Base-by-base conservation (phyloP, 257 asterid species). In the Nyctanthes arbortristis region DNA sequence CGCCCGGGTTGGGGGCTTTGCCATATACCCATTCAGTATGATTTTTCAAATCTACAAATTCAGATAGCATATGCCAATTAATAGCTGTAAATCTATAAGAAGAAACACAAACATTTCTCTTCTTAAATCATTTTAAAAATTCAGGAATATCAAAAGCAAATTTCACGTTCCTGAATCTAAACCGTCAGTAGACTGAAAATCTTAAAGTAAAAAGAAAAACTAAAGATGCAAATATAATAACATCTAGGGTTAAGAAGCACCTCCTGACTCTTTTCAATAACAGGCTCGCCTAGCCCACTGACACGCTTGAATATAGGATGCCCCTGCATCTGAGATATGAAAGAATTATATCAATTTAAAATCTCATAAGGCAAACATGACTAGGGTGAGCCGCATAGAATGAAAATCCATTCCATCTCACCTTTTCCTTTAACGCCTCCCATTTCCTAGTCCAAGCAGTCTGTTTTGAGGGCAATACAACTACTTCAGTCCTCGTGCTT, bases 251-350 rank as follows among this genome's bases (percentile, higher is more conserved):
- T 47, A 22, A 47, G 65, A 79, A 68, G 63, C 81, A 93, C 98
- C 95, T 93, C 98, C 80, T 88, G 93, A 79, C 96, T 84, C 75
- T 86, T 92, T 60, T 76, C 84, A 63, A 86, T 81, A 63, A 87
- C 96, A 65, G 99, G 99, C 78, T 87, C 95, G 63, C 96, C 82
- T 65, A 84, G 45, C 61, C 96, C 92, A 78, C 87, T 84, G 66
- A 78, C 84, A 27, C 79, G 90, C 81, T 82, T 89, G 84, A 84
- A 93, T 57, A 79, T 63, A 35, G 91, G 85, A 77, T 84, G 74
- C 58, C 96, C 90, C 70, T 82, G 97, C 89, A 93, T 80, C 99
- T 93, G 86, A 61, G 36, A 73, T 74, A 73, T 12, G 20, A 69
- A 66, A 59, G 14, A 61, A 30, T 13, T 22, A 57, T 39, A 72